phyloP scores from a whole-genome alignment of 805 yeast species.

The Ogataea pini region DNA sequence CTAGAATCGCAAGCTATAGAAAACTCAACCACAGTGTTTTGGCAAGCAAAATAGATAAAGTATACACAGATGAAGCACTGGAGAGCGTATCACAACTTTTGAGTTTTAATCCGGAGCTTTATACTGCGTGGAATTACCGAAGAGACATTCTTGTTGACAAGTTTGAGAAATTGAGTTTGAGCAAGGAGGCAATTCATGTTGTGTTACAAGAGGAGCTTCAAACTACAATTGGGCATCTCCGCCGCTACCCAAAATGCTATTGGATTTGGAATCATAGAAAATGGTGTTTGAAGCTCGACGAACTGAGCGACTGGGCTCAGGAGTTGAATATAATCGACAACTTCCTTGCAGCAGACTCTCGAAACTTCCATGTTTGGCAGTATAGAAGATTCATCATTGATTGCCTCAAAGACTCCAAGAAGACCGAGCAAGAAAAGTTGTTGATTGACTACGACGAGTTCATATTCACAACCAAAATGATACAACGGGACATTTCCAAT shows the following conservation, averaged over 20 bases:
- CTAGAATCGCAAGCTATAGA: slow-evolving; percentile 58
- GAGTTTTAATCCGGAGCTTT: slow-evolving; percentile 77
- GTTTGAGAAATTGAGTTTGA: slow-evolving; percentile 28
- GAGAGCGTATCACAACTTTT: slow-evolving; percentile 59
- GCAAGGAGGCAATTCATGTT: slow-evolving; percentile 23
- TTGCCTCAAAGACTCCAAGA: slow-evolving; percentile 24
- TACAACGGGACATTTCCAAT: slow-evolving; percentile 83
- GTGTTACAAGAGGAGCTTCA: slow-evolving; percentile 57
- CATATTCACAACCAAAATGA: slow-evolving; percentile 73
- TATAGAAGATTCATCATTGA: slow-evolving; percentile 75
- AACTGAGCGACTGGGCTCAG: slow-evolving; percentile 57
- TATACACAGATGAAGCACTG: slow-evolving; percentile 43
- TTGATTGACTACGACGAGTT: slow-evolving; percentile 54
- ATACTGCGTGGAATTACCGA: slow-evolving; percentile 87
- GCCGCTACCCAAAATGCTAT: slow-evolving; percentile 80
- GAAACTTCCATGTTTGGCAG: slow-evolving; percentile 97
- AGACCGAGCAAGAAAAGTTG: slow-evolving; percentile 11
- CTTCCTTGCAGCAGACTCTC: slow-evolving; percentile 67
- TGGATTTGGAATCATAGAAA: slow-evolving; percentile 96
- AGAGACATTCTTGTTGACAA: slow-evolving; percentile 59
- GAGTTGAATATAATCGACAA: slow-evolving; percentile 73
- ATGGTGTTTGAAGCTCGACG: slow-evolving; percentile 68
- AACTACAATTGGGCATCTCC: slow-evolving; percentile 59
- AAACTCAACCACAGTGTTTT: slow-evolving; percentile 47
- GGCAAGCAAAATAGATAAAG: slow-evolving; percentile 29